Evolutionary conservation across 768 basidiomycete genomes (phyloP), one percentile per base, ranked within the genome.

Genomic region (Pleurotus djamor): DNA sequence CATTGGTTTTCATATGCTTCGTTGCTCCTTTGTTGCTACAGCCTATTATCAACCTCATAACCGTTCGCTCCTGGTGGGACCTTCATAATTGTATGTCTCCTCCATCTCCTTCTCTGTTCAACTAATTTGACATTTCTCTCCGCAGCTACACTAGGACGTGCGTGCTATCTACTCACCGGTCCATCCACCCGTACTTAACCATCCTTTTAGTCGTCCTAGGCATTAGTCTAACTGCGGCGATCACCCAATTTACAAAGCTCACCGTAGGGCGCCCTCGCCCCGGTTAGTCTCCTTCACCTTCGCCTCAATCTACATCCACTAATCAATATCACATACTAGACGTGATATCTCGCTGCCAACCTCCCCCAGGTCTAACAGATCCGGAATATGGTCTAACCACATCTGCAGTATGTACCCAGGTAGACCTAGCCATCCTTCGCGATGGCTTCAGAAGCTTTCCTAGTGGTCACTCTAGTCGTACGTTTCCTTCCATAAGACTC

Each of bases 401-500:
- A n/a, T 83, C 80, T 55, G 79, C 82, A 4, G 86, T 96, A 56
- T 99, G 97, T 72, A 92, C 92, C 0, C 88, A 89, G 65, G 78
- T 83, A 4, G 74, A 91, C 62, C 65, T 69, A 14, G 63, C 67
- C 6, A 80, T 87, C 32, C 71, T 95, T 63, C 74, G 78, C 33
- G 93, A 96, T 73, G 96, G 95, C 1, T 98, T 93, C 77, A 83
- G 91, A 65, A 95, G 93, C 68, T 97, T 98, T 71, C 90, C 89
- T 12, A 93, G 91, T 57, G 96, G 96, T 0, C 95, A 97, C 72
- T 88, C 93, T 3, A 94, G 92, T 64, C 61, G 94, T 95, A 73
- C 52, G 89, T 75, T 12, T 14, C 28, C 47, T 38, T 45, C 36
- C 5, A 21, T 4, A n/a, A 45, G 5, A 37, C 6, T 14, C 14